Evolutionary conservation across 345 rosid genomes (phyloP).

Genomic region (Camelina neglecta): DNA sequence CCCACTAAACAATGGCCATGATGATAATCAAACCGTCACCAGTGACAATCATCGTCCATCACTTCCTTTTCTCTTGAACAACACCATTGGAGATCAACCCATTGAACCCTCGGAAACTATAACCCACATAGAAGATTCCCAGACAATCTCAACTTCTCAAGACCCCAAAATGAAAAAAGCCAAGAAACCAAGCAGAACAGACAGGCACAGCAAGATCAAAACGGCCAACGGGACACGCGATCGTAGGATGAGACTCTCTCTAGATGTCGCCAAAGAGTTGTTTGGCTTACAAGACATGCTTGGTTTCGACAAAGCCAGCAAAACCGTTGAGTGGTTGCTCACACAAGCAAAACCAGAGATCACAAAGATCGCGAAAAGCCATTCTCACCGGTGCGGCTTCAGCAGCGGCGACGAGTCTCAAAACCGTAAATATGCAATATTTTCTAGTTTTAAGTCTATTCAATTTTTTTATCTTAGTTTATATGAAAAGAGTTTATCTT

Average conservation of each 20-base stretch:
- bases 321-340: constrained; percentile 85
- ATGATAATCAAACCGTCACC: constrained; percentile 27
- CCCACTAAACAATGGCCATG: constrained; percentile 30
- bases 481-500: neutral
- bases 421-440: constrained; percentile 28
- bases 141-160: constrained; percentile 37
- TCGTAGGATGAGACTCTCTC: constrained; percentile 84
- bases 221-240: constrained; percentile 86
- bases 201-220: constrained; percentile 85
- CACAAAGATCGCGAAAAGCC: constrained; percentile 47
- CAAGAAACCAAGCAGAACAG: constrained; percentile 60
- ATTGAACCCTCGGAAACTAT: constrained; percentile 40
- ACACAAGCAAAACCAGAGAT: constrained; percentile 63
- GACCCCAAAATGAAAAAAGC: constrained; percentile 33
- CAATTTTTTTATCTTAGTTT: neutral
- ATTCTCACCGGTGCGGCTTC: constrained; percentile 29
- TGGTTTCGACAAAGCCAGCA: constrained; percentile 81
- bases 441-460: constrained; percentile 6
- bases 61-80: constrained; percentile 41
- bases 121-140: constrained; percentile 44
- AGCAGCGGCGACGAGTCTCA: constrained; percentile 46
- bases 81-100: constrained; percentile 30
- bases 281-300: constrained; percentile 85
- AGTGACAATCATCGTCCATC: constrained; percentile 39
- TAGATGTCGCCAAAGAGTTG: constrained; percentile 70